A percentile compares a stretch with the other conserved stretches of the same genome.
Conservation (phyloP, 1,139 yeast genomes). For the Yamadazyma trypodendri region DNA sequence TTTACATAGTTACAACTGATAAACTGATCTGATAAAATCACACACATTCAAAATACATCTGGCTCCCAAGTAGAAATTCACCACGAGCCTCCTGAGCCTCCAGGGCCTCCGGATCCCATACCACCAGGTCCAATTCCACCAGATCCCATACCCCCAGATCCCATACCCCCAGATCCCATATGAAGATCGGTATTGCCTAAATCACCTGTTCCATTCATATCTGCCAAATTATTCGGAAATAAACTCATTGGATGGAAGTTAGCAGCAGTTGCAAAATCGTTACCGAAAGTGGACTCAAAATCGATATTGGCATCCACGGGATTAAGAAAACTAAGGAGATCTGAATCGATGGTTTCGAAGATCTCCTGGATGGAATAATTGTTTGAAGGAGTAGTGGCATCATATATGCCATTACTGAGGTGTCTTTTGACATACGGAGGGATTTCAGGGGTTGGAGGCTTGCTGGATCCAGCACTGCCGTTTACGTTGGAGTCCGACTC, state of each 20-base stretch:
- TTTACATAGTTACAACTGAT: too few relatives aligned
- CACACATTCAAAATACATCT: too few relatives aligned
- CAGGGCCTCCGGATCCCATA: too few relatives aligned
- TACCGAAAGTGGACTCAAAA: slow-evolving; percentile 12
- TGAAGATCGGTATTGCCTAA: not conserved
- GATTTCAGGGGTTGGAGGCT: slow-evolving; percentile 1
- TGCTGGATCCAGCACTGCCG: not conserved
- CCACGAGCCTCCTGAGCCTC: not conserved
- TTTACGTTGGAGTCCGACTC: not conserved
- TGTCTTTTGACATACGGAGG: not conserved
- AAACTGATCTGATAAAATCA: too few relatives aligned
- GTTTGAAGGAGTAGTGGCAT: slow-evolving; percentile 10
- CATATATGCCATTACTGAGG: not conserved
- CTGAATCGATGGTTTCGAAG: slow-evolving; percentile 33
- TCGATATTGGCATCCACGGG: slow-evolving; percentile 26
- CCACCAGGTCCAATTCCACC: too few relatives aligned
- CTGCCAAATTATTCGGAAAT: slow-evolving; percentile 1
- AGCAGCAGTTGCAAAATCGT: slow-evolving; percentile 4
- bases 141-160: too few relatives aligned
- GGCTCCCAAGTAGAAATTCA: too few relatives aligned
- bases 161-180: too few relatives aligned
- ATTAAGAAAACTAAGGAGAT: slow-evolving; percentile 26
- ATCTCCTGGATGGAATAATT: slow-evolving; percentile 26
- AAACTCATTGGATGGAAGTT: slow-evolving; percentile 5
- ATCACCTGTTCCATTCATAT: not conserved